phyloP scores from a whole-genome alignment of 768 basidiomycete species.

The Pleurotus djamor region DNA sequence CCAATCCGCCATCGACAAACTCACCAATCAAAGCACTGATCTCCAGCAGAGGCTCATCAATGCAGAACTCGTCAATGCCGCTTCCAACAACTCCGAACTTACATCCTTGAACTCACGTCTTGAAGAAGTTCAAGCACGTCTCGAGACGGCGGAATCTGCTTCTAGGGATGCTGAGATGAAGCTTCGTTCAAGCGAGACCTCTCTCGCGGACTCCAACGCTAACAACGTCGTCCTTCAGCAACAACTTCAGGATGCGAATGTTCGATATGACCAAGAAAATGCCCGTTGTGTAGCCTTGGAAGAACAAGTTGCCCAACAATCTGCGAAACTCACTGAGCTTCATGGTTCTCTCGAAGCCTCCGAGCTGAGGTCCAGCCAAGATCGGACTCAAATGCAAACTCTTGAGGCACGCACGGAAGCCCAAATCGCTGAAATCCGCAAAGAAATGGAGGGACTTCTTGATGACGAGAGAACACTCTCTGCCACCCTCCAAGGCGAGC shows the following conservation, averaged over 20 bases:
- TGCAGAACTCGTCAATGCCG: slow-evolving; percentile 18
- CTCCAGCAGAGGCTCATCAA: slow-evolving; percentile 24
- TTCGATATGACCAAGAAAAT: neutral
- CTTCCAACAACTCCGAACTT: slow-evolving; percentile 20
- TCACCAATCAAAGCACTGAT: slow-evolving; percentile 22
- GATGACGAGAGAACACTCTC: slow-evolving; percentile 28
- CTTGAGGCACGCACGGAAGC: neutral
- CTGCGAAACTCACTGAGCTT: neutral
- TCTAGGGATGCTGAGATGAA: neutral
- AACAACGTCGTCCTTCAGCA: neutral
- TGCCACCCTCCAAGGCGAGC: slow-evolving; percentile 24
- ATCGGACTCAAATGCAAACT: slow-evolving; percentile 1
- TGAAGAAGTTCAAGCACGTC: neutral
- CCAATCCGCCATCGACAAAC: slow-evolving; percentile 21
- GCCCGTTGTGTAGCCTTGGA: neutral
- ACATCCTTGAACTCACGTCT: slow-evolving; percentile 31
- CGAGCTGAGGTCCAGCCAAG: neutral
- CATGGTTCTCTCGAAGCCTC: neutral
- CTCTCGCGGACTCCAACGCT: neutral
- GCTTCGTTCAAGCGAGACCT: neutral
- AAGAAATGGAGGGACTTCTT: slow-evolving; percentile 11
- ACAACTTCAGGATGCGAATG: neutral
- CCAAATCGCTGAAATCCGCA: neutral
- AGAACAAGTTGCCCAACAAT: neutral
- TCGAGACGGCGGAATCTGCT: neutral